Evolutionary conservation across 805 yeast genomes (phyloP), one percentile per base, ranked within the genome.

Genomic region (Hemisphaericaspora nanyangensis): DNA sequence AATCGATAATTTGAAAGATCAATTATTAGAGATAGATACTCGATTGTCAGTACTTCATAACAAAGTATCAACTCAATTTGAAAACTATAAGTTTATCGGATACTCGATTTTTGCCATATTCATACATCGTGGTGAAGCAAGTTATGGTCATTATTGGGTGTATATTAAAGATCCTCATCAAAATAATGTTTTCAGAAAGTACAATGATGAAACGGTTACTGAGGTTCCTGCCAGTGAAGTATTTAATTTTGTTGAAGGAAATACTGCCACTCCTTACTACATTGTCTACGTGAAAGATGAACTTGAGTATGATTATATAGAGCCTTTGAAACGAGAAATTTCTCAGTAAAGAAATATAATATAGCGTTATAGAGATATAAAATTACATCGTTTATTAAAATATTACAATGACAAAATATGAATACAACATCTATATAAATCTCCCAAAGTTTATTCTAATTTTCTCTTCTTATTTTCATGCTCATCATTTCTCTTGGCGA

Each of bases 61-160:
- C 1, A 65, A 65, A 34, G 75, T 88, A 7, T 65, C 75, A 16
- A 60, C 59, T 22, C 93, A 85, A 49, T 93, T 85, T 55, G 68
- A 70, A 15, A 67, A 69, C 6, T 76, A 84, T 61, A 74, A 71
- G 36, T 62, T 71, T 35, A 72, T 82, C 20, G 95, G 90, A 0
- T 93, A 91, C 60, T 73, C 85, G 0, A 71, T 93, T 10, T 91
- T 90, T 65, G 95, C 98, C 0, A 81, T 91, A 6, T 93, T 93
- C 55, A 88, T 93, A 34, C 99, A 93, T 59, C 70, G 96, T 36
- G 99, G 99, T 6, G 95, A 89, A 52, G 98, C 96, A 0, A 81
- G 88, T 37, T 91, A 86, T 55, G 99, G 99, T 2, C 99, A 93
- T 61, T 93, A 93, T 60, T 93, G 98, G 97, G 77, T 91, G 13